Percentiles rank a stretch among this genome's conserved stretches.
These are phyloP conservation scores for Bipolaris sorokiniana DNA, from an alignment of 2,329 filamentous ascomycete genomes.

Conservation along the genomic window DNA sequence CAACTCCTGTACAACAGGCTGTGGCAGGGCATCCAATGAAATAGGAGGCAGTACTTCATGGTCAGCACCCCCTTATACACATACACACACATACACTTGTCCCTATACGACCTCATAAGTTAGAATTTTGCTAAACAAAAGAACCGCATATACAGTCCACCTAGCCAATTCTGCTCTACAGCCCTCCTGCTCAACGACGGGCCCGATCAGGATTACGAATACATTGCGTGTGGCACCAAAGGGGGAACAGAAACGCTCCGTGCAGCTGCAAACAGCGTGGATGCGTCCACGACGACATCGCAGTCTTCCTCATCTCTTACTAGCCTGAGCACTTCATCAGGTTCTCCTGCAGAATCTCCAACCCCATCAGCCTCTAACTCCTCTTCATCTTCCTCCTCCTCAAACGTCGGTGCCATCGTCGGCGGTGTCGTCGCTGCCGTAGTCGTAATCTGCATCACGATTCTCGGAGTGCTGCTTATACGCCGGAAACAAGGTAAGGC, in stretches of 20 bases:
- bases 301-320: too few relatives aligned
- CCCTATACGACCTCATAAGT: not conserved
- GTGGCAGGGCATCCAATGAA: constrained; percentile 20
- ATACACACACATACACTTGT: too few relatives aligned
- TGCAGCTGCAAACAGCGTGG: constrained; percentile 6
- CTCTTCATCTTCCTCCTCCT: constrained; percentile 5
- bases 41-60: too few relatives aligned
- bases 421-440: constrained; percentile 15
- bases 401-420: constrained; percentile 15
- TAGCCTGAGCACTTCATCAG: too few relatives aligned
- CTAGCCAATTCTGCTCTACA: constrained; percentile 19
- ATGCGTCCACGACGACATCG: constrained; percentile 10
- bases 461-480: constrained; percentile 17
- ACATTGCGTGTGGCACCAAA: constrained; percentile 22
- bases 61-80: too few relatives aligned
- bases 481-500: not conserved
- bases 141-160: not conserved
- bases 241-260: constrained; percentile 12
- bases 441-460: constrained; percentile 15
- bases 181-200: constrained; percentile 16
- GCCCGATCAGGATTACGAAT: constrained; percentile 21
- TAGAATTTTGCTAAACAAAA: not conserved
- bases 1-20: constrained; percentile 21
- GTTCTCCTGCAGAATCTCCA: not conserved
- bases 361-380: not conserved